Evolutionary conservation across 108 stramenopile species (phyloP).

Genomic region (Parietichytrium sp.): DNA sequence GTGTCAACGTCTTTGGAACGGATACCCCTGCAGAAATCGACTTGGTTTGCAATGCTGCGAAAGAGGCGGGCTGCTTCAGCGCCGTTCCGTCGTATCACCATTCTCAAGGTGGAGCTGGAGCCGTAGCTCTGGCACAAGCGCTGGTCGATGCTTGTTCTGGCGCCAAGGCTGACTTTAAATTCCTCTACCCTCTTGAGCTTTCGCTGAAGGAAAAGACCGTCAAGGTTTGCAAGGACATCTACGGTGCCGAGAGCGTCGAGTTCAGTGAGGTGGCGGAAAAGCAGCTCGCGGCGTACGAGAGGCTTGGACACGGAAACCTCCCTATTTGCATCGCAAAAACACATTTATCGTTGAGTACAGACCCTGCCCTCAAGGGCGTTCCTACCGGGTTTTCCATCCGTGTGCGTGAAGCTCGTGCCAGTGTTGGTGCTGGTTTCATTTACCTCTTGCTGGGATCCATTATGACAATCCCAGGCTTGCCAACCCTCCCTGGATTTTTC

Average conservation of each 20-base stretch:
- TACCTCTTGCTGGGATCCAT: constrained; percentile 96
- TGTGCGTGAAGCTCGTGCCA: constrained; percentile 91
- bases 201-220: constrained; percentile 85
- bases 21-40: constrained; percentile 89
- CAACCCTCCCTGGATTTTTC: constrained; percentile 96
- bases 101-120: constrained; percentile 92
- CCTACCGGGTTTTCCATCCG: constrained; percentile 81
- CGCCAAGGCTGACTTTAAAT: constrained; percentile 67
- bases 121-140: constrained; percentile 80
- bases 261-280: constrained; percentile 80
- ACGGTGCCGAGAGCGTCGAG: constrained; percentile 91
- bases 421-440: constrained; percentile 94
- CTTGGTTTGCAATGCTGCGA: constrained; percentile 71
- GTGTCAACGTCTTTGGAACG: constrained; percentile 86
- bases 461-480: constrained; percentile 97
- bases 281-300: constrained; percentile 84
- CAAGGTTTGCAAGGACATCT: constrained; percentile 85
- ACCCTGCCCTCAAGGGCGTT: constrained; percentile 84
- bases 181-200: constrained; percentile 78
- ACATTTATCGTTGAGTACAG: constrained; percentile 93
- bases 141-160: constrained; percentile 77
- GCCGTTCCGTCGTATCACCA: constrained; percentile 92
- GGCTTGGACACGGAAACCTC: constrained; percentile 80
- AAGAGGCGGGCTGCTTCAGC: constrained; percentile 85
- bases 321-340: constrained; percentile 99